Evolutionary conservation across 2,329 filamentous ascomycete genomes (phyloP).

Genomic region (Hypomyces rosellus): DNA sequence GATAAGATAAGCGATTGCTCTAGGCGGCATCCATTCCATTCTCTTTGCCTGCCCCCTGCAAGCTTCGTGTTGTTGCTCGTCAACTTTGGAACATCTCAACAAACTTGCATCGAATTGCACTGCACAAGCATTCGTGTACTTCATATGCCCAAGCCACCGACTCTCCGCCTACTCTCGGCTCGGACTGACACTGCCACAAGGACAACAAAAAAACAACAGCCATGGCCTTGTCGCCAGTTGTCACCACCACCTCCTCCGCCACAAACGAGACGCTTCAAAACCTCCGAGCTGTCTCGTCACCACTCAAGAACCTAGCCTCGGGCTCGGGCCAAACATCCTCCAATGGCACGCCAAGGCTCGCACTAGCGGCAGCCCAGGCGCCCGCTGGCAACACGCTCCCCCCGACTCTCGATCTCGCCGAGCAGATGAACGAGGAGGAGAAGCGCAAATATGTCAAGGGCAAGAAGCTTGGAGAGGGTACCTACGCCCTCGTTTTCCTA

Average conservation of each 20-base stretch:
- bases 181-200: neutral
- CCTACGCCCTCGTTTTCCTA: conserved; percentile 91
- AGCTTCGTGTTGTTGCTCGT: no score
- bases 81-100: no score
- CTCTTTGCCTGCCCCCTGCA: no score
- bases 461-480: conserved; percentile 92
- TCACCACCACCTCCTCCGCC: conserved; percentile 22
- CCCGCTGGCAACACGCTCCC: conserved; percentile 23
- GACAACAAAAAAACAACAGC: conserved; percentile 7
- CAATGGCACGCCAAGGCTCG: conserved; percentile 38
- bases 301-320: conserved; percentile 35
- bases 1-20: no score
- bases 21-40: no score
- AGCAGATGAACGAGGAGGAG: conserved; percentile 74
- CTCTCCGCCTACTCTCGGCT: no score
- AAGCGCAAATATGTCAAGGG: conserved; percentile 88
- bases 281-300: conserved; percentile 34
- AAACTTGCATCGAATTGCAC: no score
- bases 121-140: no score
- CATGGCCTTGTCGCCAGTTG: conserved; percentile 44
- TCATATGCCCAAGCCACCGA: no score
- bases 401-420: conserved; percentile 55
- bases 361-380: conserved; percentile 21
- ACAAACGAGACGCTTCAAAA: conserved; percentile 25
- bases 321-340: conserved; percentile 35